Evolutionary conservation across 1,139 yeast species (phyloP), one percentile per base, ranked within the genome.

Genomic region (Sugiyamaella novakii): DNA sequence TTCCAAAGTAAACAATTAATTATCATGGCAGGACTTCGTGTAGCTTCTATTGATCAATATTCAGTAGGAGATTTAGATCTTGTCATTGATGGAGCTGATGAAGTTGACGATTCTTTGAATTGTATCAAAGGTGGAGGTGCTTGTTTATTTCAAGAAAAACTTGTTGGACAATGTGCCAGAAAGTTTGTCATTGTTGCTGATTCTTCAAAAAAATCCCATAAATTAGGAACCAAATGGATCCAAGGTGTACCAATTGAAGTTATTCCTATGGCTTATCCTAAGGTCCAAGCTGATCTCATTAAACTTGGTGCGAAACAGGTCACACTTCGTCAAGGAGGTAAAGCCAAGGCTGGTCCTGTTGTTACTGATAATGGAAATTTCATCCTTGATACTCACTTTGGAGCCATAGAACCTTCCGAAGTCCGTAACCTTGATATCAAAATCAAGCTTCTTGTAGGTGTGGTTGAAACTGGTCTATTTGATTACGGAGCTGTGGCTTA

Each of bases 61-160:
- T 82, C 89, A 1, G 65, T 64, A 12, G 70, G 71, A 10, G 76
- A 77, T 27, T 72, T 94, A 37, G 98, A 92, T 65, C 81, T 92
- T 60, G 96, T 96, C 2, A 92, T 94, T 66, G 99, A 94, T 68
- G 99, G 99, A 37, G 98, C 98, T 6, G 99, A 94, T 69, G 99
- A 94, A 68, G 94, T 91, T 50, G 98, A 92, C 66, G 65, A 79
- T 5, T 64, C 76, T 15, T 76, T 92, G 60, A 87, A 89, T 64
- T 81, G 92, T 62, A 94, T 94, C 68, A 94, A 94, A 71, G 99
- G 99, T 56, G 99, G 99, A 43, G 99, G 99, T 34, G 99, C 97
- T 1, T 94, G 99, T 69, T 75, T 89, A 56, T 85, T 94, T 73
- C 98, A 92, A 71, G 99, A 94, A 68, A 94, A 94, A 70, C 76